Conservation (phyloP, 805 yeast genomes). For the Tetrapisispora phaffii region DNA sequence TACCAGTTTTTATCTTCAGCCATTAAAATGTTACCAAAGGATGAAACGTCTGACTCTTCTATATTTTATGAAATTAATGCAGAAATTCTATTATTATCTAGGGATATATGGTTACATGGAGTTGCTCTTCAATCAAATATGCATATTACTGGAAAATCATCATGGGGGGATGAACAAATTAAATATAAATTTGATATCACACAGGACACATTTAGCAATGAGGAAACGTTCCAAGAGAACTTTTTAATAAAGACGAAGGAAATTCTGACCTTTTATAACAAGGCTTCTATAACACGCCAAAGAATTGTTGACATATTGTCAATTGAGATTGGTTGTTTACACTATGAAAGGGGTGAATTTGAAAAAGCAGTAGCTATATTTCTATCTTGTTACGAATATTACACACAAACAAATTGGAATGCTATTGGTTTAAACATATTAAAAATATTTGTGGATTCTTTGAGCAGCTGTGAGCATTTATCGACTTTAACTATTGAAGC, state of each 20-base stretch:
- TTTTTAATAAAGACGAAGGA: slow-evolving; percentile 47
- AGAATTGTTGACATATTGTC: slow-evolving; percentile 66
- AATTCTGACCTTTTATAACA: slow-evolving; percentile 12
- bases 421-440: slow-evolving; percentile 56
- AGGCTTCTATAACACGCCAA: slow-evolving; percentile 32
- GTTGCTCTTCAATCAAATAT: slow-evolving; percentile 12
- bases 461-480: slow-evolving; percentile 30
- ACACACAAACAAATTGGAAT: slow-evolving; percentile 65
- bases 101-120: slow-evolving; percentile 33
- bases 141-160: slow-evolving; percentile 9
- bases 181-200: slow-evolving; percentile 9
- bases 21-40: slow-evolving; percentile 6
- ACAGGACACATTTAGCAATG: slow-evolving; percentile 12
- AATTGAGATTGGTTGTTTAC: slow-evolving; percentile 67
- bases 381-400: slow-evolving; percentile 58
- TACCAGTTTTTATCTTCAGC: slow-evolving; percentile 12
- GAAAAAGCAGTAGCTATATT: slow-evolving; percentile 53
- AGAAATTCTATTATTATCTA: slow-evolving; percentile 31
- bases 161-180: slow-evolving; percentile 1
- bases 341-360: slow-evolving; percentile 48
- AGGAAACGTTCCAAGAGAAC: slow-evolving; percentile 20
- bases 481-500: slow-evolving; percentile 17
- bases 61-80: slow-evolving; percentile 28
- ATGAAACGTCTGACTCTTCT: slow-evolving; percentile 1
- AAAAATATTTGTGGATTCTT: slow-evolving; percentile 58